Evolutionary conservation across 805 yeast species (phyloP), one percentile per base, ranked within the genome.

Genomic region (Cyberlindnera sargentensis): DNA sequence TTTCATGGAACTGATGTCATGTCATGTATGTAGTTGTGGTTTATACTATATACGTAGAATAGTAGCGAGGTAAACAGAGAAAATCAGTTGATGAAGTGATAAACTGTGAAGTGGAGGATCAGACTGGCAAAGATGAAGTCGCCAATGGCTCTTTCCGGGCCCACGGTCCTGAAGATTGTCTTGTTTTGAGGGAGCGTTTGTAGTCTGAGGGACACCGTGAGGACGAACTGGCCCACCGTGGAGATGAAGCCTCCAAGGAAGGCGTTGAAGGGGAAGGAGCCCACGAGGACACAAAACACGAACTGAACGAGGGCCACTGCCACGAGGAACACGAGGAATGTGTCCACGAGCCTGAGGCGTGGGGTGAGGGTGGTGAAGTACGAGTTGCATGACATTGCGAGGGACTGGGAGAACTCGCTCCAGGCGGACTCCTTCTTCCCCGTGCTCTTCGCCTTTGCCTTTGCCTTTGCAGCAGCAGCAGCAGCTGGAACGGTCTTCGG

Each of bases 211-310:
- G 85, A 75, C 35, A 85, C 87, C 9, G 95, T 79, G 49, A 93
- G 74, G 26, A 93, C 98, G 62, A 93, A 93, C 64, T 93, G 98
- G 10, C 95, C 98, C 40, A 93, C 97, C 37, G 97, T 86, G 24
- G 88, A 71, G 43, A 84, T 76, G 61, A 93, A 93, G 1, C 98
- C 98, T 23, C 95, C 91, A 47, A 93, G 72, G 61, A 93, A 93
- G 25, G 96, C 98, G 66, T 93, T 93, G 75, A 93, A 93, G 15
- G 99, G 99, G 75, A 84, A 93, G 55, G 78, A 87, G 32, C 97
- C 95, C 37, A 89, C 78, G 10, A 88, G 47, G 35, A 82, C 53
- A 51, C 85, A 84, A 63, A 89, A 91, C 4, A 71, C 66, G 59
- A 89, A 88, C 65, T 93, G 98, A 28, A 85, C 63, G 1, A 75